These are phyloP conservation scores for Torulaspora globosa DNA, from an alignment of 1,139 yeast genomes.

Conservation along the genomic window DNA sequence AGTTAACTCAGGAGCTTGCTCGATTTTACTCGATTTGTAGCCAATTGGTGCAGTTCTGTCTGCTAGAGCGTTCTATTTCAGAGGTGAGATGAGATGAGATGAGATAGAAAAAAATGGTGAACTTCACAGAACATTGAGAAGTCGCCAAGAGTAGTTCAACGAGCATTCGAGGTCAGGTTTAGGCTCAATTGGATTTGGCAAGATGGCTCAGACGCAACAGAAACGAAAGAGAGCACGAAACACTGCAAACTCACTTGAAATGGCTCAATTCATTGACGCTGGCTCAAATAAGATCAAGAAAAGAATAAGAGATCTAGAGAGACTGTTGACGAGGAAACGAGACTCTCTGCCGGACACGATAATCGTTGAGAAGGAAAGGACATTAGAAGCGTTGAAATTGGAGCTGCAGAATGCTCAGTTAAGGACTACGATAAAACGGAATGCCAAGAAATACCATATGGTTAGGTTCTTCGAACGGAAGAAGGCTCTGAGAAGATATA, in stretches of 20 bases:
- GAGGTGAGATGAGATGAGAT: slow-evolving; percentile 3
- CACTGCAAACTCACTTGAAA: slow-evolving; percentile 6
- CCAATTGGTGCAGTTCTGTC: too few species aligned
- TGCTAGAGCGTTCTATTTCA: not conserved
- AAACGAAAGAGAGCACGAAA: slow-evolving; percentile 2
- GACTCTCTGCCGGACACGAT: slow-evolving; percentile 70
- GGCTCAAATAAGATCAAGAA: slow-evolving; percentile 58
- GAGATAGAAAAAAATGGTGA: slow-evolving; percentile 2
- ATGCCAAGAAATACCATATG: slow-evolving; percentile 86
- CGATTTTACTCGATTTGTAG: not conserved
- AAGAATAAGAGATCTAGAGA: slow-evolving; percentile 79
- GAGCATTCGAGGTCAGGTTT: not conserved
- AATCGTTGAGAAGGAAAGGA: slow-evolving; percentile 78
- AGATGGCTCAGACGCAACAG: slow-evolving; percentile 3
- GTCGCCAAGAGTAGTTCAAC: not conserved
- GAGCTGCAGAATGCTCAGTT: slow-evolving; percentile 58
- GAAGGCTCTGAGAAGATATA: slow-evolving; percentile 75
- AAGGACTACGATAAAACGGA: slow-evolving; percentile 50
- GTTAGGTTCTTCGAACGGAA: slow-evolving; percentile 87
- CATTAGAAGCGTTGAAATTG: slow-evolving; percentile 63
- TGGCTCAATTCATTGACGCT: slow-evolving; percentile 37
- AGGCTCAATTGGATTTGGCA: not conserved
- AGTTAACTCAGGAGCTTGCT: not conserved
- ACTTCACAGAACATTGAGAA: not conserved
- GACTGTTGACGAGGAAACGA: slow-evolving; percentile 53